Conservation (phyloP, 352 stramenopile species). For the Globisporangium recalcitrans region DNA sequence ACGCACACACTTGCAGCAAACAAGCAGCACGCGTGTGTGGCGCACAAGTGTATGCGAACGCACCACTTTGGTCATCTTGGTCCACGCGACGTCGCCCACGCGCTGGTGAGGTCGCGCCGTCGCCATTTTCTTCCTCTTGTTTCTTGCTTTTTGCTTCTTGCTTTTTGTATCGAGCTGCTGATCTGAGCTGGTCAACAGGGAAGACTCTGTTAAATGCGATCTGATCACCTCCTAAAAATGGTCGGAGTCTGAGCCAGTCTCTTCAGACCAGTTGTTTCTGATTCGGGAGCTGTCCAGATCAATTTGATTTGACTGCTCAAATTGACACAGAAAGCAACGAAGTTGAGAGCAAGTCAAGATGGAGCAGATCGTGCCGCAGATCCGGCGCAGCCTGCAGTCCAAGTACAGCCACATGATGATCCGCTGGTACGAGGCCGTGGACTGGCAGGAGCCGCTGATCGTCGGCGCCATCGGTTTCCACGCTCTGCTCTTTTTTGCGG, state of each 20-base stretch:
- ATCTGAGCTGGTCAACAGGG: background rate
- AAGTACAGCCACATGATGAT: conserved; percentile 76
- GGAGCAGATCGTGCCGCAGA: conserved; percentile 53
- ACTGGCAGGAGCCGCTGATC: conserved; percentile 77
- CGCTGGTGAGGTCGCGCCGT: conserved; percentile 55
- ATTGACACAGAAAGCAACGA: too few relatives aligned
- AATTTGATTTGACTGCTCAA: background rate
- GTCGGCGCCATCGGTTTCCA: conserved; percentile 54
- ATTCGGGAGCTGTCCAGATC: background rate
- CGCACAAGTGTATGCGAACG: conserved; percentile 5
- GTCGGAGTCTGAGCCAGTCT: background rate
- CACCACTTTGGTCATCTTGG: conserved; percentile 93
- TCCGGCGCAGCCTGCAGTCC: conserved; percentile 60
- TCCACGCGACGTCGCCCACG: conserved; percentile 83
- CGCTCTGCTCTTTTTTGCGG: conserved; percentile 37
- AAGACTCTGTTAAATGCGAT: background rate
- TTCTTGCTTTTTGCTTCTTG: background rate
- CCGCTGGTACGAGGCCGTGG: conserved; percentile 76
- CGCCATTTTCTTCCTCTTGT: conserved; percentile 45
- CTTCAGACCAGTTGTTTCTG: background rate
- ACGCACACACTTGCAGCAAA: background rate
- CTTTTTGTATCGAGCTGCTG: background rate
- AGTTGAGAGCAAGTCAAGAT: conserved; percentile 30
- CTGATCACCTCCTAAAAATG: background rate
- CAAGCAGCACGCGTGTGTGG: background rate